Base-by-base conservation (phyloP, 306 rosid genomes). In the Cicer judaicum region DNA sequence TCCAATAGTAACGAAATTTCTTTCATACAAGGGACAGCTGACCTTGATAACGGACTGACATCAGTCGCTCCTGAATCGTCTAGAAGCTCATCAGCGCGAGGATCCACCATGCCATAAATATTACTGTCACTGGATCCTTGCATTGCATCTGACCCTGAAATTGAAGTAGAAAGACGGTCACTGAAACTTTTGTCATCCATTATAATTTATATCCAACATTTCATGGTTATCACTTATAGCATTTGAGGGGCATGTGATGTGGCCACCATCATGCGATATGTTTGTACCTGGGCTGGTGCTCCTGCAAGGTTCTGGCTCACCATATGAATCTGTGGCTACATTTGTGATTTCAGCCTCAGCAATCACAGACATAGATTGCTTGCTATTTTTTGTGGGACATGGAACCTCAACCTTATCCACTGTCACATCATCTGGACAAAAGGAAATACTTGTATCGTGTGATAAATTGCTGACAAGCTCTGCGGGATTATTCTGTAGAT, bases 1-100 rank as follows among this genome's bases (percentile, higher is more conserved):
- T 86, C 80, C 80, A 89, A 65, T 44, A 92, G 88, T 74, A 77
- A 79, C 2, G 85, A 80, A 77, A 93, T 83, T 36, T 36, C 84
- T 76, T 82, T 80, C 44, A 66, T 86, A 81, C 81, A 80, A 5
- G 81, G 81, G 21, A 80, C 55, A 64, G 44, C 69, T 42, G 64
- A n/a, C 68, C 40, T 81, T 49, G 85, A 68, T 36, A 60, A 77
- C 68, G 36, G 63, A 59, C 40, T 48, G 38, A 24, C 77, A 87
- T 57, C 79, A 81, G 75, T 72, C 34, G 53, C 78, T 80, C 56
- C 78, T 44, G 83, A 75, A 76, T 54, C 78, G 74, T 78, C 80
- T 63, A 63, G 76, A 47, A 76, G 63, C 19, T 76, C 81, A 77
- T 49, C 57, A 44, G 79, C 48, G 21, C 14, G 56, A 79, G 79